Conservation (phyloP, 2,329 filamentous ascomycete species). For the Madurella fahalii region DNA sequence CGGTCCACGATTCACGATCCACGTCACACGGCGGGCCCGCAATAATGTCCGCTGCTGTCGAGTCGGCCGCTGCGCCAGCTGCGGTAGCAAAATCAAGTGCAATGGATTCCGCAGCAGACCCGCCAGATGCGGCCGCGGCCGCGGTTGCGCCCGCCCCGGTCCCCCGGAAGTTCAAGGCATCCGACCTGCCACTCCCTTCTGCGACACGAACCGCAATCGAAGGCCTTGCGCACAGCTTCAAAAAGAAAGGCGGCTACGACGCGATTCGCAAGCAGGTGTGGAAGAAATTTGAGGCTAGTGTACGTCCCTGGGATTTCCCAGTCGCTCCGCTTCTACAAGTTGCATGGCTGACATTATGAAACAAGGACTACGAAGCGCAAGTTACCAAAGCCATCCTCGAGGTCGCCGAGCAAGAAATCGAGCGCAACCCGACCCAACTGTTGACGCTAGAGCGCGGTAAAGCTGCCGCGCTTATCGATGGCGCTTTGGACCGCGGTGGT, state of each 20-base stretch:
- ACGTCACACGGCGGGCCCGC: not conserved
- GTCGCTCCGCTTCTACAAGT: not conserved
- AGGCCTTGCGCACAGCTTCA: constrained; percentile 72
- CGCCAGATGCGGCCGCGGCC: constrained; percentile 5
- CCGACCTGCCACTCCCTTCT: constrained; percentile 69
- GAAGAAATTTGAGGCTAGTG: constrained; percentile 68
- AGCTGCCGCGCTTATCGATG: constrained; percentile 71
- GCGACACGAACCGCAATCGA: constrained; percentile 72
- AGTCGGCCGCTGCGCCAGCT: not conserved
- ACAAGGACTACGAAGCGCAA: constrained; percentile 64
- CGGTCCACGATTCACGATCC: too few relatives aligned
- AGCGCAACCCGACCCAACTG: constrained; percentile 66
- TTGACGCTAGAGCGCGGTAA: constrained; percentile 70
- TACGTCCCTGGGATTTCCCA: constrained; percentile 37
- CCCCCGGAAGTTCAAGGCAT: constrained; percentile 57
- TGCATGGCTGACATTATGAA: not conserved
- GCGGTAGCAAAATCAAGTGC: not conserved
- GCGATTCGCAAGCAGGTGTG: constrained; percentile 71
- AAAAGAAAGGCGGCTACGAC: constrained; percentile 83
- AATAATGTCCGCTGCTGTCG: constrained; percentile 18
- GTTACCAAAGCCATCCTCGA: constrained; percentile 64
- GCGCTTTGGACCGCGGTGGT: constrained; percentile 70
- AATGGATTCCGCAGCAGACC: not conserved
- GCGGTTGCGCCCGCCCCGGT: not conserved
- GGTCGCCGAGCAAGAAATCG: constrained; percentile 69